phyloP scores from a whole-genome alignment of 164 flowering plant species.

The Taxillus chinensis region DNA sequence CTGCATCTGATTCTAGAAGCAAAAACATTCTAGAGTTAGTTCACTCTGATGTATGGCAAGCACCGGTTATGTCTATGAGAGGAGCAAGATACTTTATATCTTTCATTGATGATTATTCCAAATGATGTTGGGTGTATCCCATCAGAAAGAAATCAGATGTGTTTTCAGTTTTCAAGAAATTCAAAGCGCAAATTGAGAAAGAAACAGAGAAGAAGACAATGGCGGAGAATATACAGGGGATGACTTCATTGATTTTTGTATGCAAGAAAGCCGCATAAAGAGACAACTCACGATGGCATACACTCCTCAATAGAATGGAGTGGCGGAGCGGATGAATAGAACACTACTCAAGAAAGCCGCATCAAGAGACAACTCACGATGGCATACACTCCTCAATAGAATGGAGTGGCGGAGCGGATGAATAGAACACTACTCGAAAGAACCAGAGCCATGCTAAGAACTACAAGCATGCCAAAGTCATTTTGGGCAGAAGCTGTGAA shows the following conservation, averaged over 20 bases:
- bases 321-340: slow-evolving; percentile 14
- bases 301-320: slow-evolving; percentile 14
- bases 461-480: not conserved
- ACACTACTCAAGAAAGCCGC: too few relatives aligned
- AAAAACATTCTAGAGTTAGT: slow-evolving; percentile 4
- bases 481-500: slow-evolving; percentile 7
- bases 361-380: too few relatives aligned
- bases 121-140: slow-evolving; percentile 4
- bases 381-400: too few relatives aligned
- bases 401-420: too few relatives aligned
- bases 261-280: slow-evolving; percentile 12
- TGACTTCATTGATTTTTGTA: slow-evolving; percentile 3
- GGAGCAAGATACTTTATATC: slow-evolving; percentile 5
- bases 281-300: slow-evolving; percentile 8
- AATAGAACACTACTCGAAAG: slow-evolving; percentile 13
- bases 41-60: slow-evolving; percentile 8
- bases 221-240: slow-evolving; percentile 10
- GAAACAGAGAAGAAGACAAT: slow-evolving; percentile 10
- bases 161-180: slow-evolving; percentile 6
- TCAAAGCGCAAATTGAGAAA: slow-evolving; percentile 8
- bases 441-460: slow-evolving; percentile 7
- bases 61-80: slow-evolving; percentile 9
- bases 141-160: slow-evolving; percentile 9
- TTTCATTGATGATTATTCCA: not conserved
- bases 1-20: not conserved